Evolutionary conservation across 169 alveolate genomes (phyloP), one percentile per base, ranked within the genome.

Genomic region (Plasmodium gaboni): DNA sequence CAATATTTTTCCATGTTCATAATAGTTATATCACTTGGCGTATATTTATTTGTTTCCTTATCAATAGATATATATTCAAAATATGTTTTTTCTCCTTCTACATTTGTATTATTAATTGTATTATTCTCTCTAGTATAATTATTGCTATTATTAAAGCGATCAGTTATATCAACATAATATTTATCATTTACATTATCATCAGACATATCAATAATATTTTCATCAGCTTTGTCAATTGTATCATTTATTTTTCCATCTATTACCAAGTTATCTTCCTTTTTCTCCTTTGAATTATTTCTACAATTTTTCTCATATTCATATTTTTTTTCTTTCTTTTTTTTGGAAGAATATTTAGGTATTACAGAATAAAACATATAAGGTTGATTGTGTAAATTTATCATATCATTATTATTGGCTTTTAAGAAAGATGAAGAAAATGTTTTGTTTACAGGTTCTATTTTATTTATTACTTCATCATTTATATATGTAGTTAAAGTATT

Each of bases 301-400:
- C 9, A 7, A 38, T 38, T 38, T 38, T 38, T 38, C 0, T 38
- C 46, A 38, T 38, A n/a, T 53, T 1, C 1, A n/a, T 38, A 13
- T 42, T 13, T 55, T 13, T 72, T 24, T 15, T 55, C 44, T 24
- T 51, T 46, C 44, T 59, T 70, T 44, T 26, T 50, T 50, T 67
- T 7, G 24, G 87, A 4, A 22, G 92, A 74, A 53, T 86, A 71
- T 46, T 64, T 86, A 7, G 92, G 92, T 53, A 86, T 86, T 6
- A 86, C 87, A 24, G 92, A 86, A 59, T 71, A 86, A 86, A 86
- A 86, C 87, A 86, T 69, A 57, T 86, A 86, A 13, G 92, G 92
- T 50, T 86, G 92, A 13, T 63, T 70, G 32, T 59, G 32, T n/a
- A 86, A 19, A 60, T 71, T 86, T 48, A 71, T 60, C 32, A 26